Evolutionary conservation across 495 filamentous ascomycete genomes (phyloP).

Genomic region (Podospora tetraspora): DNA sequence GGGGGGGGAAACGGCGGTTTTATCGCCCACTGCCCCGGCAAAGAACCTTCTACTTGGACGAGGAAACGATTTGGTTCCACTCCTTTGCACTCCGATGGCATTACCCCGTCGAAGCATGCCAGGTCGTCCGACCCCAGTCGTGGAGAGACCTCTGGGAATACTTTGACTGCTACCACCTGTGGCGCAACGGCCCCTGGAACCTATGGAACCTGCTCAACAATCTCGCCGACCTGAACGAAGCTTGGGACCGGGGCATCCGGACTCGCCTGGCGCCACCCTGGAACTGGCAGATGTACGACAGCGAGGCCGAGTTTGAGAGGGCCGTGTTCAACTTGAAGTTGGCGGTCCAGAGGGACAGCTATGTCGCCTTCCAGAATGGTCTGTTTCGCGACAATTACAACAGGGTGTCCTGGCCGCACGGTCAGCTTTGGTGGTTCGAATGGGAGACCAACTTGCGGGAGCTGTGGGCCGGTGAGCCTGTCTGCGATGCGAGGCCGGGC

Average conservation of each 20-base stretch:
- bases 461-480: background rate
- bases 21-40: background rate
- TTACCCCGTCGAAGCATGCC: slow-evolving; percentile 30
- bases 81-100: slow-evolving; percentile 20
- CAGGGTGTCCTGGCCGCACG: background rate
- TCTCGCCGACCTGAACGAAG: slow-evolving; percentile 30
- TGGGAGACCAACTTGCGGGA: background rate
- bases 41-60: background rate
- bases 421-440: background rate
- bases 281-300: slow-evolving; percentile 16
- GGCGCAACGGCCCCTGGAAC: slow-evolving; percentile 40
- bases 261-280: slow-evolving; percentile 3
- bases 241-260: background rate
- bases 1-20: background rate
- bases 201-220: slow-evolving; percentile 35
- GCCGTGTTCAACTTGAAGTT: background rate
- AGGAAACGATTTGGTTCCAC: background rate
- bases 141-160: slow-evolving; percentile 45
- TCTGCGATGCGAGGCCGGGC: background rate
- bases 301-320: background rate
- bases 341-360: background rate
- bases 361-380: background rate
- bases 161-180: slow-evolving; percentile 50
- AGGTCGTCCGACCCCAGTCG: slow-evolving; percentile 16
- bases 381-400: background rate